Conservation (phyloP, 495 filamentous ascomycete genomes). For the Podospora conica region DNA sequence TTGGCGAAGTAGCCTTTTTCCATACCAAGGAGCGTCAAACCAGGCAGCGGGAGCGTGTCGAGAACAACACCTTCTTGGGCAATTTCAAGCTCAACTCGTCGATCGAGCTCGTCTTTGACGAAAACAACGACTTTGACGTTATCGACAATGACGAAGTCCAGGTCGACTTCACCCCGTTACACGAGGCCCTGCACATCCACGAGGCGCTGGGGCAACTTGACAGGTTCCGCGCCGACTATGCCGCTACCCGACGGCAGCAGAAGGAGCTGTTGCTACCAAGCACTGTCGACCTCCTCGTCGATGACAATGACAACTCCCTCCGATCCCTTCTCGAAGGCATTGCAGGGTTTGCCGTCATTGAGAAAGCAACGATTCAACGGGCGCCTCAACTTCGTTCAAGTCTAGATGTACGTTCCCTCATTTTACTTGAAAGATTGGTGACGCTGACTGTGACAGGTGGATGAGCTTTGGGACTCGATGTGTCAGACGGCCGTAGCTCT, state of each 20-base stretch:
- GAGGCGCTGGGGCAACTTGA: conserved; percentile 90
- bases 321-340: conserved; percentile 87
- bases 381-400: conserved; percentile 73
- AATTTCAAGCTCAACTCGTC: conserved; percentile 92
- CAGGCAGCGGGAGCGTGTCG: conserved; percentile 73
- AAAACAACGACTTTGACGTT: conserved; percentile 90
- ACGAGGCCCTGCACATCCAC: conserved; percentile 95
- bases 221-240: conserved; percentile 84
- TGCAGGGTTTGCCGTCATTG: conserved; percentile 93
- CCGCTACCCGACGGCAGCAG: conserved; percentile 78
- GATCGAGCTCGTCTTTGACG: conserved; percentile 90
- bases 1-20: conserved; percentile 96
- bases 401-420: conserved; percentile 58
- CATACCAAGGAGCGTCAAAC: conserved; percentile 83
- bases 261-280: conserved; percentile 81
- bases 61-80: conserved; percentile 61
- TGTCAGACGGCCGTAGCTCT: conserved; percentile 77
- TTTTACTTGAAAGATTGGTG: background rate
- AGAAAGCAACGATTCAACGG: conserved; percentile 85
- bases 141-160: conserved; percentile 89
- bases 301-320: conserved; percentile 60
- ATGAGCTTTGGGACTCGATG: conserved; percentile 98
- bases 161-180: conserved; percentile 90
- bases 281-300: conserved; percentile 65
- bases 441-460: conserved; percentile 54